phyloP scores from a whole-genome alignment of 169 alveolate species.

The Plasmodium inui region DNA sequence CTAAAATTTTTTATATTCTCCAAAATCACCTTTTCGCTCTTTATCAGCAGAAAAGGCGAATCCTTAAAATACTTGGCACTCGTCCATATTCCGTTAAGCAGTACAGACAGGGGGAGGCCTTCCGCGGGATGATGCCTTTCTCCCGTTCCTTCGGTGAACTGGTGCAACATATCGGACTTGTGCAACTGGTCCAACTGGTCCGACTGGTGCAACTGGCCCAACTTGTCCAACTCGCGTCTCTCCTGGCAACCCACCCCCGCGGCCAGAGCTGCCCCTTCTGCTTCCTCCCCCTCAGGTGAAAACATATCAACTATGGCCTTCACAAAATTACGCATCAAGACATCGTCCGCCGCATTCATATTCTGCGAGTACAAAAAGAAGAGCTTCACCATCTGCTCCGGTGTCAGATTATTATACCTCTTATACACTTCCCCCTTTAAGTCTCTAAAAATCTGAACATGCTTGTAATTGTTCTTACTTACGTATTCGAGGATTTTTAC shows the following conservation, averaged over 20 bases:
- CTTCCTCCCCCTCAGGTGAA: background rate
- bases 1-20: constrained; percentile 34
- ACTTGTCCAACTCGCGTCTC: background rate
- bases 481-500: constrained; percentile 45
- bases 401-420: constrained; percentile 38
- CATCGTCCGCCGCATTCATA: constrained; percentile 55
- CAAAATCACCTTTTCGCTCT: constrained; percentile 34
- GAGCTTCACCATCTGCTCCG: constrained; percentile 37
- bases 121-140: background rate
- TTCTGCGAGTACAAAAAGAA: constrained; percentile 57
- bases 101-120: constrained; percentile 31
- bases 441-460: constrained; percentile 63
- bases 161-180: background rate
- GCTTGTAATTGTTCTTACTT: constrained; percentile 68
- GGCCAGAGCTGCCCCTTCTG: background rate
- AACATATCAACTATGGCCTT: constrained; percentile 22
- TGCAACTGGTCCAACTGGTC: background rate
- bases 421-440: constrained; percentile 39
- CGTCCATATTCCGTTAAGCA: constrained; percentile 60
- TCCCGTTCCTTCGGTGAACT: background rate
- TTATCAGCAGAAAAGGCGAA: constrained; percentile 41
- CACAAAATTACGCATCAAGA: constrained; percentile 21
- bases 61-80: constrained; percentile 73
- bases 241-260: background rate
- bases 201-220: no score